A percentile compares a stretch with the other conserved stretches of the same genome.
These are phyloP conservation scores for Botrytis cinerea DNA, from an alignment of 2,329 filamentous ascomycete genomes.

Conservation along the genomic window DNA sequence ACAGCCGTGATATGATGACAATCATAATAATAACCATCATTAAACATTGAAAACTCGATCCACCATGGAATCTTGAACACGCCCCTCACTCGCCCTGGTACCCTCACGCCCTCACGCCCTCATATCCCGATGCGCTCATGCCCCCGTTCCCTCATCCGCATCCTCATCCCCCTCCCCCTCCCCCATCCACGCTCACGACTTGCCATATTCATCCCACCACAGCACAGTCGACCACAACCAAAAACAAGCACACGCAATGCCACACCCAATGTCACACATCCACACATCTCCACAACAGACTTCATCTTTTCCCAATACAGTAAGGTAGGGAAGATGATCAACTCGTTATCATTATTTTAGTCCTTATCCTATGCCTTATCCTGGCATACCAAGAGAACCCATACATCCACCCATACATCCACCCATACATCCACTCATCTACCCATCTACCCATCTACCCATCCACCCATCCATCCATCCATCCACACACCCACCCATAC, in stretches of 20 bases:
- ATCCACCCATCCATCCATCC: neutral
- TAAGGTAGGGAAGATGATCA: neutral
- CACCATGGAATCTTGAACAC: constrained; percentile 3
- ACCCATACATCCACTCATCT: neutral
- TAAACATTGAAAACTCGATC: neutral
- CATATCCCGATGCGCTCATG: neutral
- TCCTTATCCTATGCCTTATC: neutral
- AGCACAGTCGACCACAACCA: neutral
- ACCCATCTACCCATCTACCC: neutral
- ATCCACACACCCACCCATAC: neutral
- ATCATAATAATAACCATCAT: neutral
- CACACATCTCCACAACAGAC: neutral
- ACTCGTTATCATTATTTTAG: neutral
- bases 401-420: neutral
- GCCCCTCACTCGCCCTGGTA: neutral
- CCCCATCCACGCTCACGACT: neutral
- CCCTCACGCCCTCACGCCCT: neutral
- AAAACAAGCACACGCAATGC: neutral
- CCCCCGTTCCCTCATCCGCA: neutral
- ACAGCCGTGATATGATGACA: neutral
- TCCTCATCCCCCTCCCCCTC: neutral
- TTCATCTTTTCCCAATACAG: constrained; percentile 10
- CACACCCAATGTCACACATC: constrained; percentile 1
- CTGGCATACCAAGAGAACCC: neutral
- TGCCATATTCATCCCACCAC: neutral